Evolutionary conservation across 1,139 yeast species (phyloP), one percentile per base, ranked within the genome.

Genomic region (Kodamaea alishanica): DNA sequence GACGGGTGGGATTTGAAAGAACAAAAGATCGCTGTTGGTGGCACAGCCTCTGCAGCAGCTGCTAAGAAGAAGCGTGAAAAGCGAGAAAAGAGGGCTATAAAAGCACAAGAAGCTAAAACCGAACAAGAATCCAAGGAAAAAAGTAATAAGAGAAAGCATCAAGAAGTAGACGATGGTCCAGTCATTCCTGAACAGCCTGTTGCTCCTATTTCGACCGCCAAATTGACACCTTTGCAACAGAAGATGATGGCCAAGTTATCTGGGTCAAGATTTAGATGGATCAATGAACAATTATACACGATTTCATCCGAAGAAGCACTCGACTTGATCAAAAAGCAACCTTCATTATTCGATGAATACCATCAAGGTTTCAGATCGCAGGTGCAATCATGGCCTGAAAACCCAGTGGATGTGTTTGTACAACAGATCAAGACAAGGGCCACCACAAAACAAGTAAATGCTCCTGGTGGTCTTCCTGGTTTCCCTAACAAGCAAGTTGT

Each of bases 241-340:
- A 94, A 92, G 57, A 92, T 92, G 97, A 79, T 88, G 81, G 89
- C 87, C 35, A 92, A 92, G 60, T 74, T 92, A 34, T 80, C 95
- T 1, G 99, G 98, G 0, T 89, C 97, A 0, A 70, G 98, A 52
- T 92, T 92, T 64, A 75, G 99, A 60, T 92, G 97, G 97, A 94
- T 92, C 56, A 92, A 92, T 58, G 98, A 92, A 60, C 95, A 90
- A 56, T 69, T 92, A 24, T 92, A 92, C 56, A 92, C 97, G 0
- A 84, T 82, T 24, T 65, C 82, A 1, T 89, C 97, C 0, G 80
- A 77, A 9, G 79, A 79, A 25, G 98, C 98, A 0, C 66, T 88
- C 28, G 69, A 73, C 32, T 66, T 94, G 48, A 79, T 94, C 37
- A 65, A 77, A 44, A 79, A 83, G 20, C 95, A 90, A 50, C 99